Conservation (phyloP, 2,329 filamentous ascomycete species). For the Phialophora expanda region DNA sequence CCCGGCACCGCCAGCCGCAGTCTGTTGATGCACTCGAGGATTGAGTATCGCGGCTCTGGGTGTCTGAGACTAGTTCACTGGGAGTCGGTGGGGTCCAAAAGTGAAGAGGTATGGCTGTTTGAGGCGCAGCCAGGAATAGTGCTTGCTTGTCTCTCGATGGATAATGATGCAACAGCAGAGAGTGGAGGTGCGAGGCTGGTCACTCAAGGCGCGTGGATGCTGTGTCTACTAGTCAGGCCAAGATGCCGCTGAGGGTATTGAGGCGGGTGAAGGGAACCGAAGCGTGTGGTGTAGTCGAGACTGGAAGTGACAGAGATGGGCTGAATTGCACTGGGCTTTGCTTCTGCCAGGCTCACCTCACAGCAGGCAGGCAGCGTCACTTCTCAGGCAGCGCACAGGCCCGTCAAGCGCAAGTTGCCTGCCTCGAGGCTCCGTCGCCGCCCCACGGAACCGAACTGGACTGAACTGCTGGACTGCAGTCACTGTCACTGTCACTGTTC, state of each 20-base stretch:
- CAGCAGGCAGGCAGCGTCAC: background rate
- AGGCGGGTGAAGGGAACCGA: background rate
- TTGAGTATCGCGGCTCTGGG: background rate
- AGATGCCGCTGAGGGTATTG: background rate
- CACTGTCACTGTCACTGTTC: background rate
- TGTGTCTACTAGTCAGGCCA: background rate
- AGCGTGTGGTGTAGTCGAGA: background rate
- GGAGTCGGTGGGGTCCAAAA: slow-evolving; percentile 34
- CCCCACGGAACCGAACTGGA: slow-evolving; percentile 16
- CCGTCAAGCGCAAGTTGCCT: slow-evolving; percentile 5
- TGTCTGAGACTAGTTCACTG: slow-evolving; percentile 31
- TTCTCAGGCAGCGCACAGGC: slow-evolving; percentile 6
- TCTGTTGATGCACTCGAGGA: slow-evolving; percentile 9
- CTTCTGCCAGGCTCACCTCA: background rate
- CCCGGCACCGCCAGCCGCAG: slow-evolving; percentile 13
- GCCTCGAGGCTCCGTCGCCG: slow-evolving; percentile 17
- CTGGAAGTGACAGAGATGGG: background rate
- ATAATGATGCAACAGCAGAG: slow-evolving; percentile 16
- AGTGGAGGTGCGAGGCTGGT: background rate
- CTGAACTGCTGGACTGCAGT: background rate
- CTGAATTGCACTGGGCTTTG: background rate
- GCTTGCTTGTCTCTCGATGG: slow-evolving; percentile 5
- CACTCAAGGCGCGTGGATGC: background rate
- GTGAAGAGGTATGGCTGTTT: slow-evolving; percentile 19
- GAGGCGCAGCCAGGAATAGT: slow-evolving; percentile 36